phyloP scores from a whole-genome alignment of 2,329 filamentous ascomycete genomes.

The Aspergillus floridensis region DNA sequence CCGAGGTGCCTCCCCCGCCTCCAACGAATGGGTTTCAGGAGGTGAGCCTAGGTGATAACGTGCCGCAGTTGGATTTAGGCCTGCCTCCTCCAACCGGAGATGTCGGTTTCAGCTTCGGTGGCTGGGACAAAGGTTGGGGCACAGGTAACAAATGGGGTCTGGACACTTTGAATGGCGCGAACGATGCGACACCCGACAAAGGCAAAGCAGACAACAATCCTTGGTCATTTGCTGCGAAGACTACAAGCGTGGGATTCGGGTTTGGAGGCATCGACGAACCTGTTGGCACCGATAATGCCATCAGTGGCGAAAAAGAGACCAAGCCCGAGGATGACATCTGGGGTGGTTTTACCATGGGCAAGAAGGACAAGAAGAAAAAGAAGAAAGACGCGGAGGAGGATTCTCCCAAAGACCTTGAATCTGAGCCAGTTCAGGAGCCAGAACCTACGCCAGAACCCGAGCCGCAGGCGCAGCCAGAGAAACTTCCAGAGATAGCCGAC shows the following conservation, averaged over 20 bases:
- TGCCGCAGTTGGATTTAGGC: conserved; percentile 57
- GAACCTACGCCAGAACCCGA: conserved; percentile 11
- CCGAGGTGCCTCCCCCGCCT: conserved; percentile 35
- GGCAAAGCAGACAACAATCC: conserved; percentile 38
- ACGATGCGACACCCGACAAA: conserved; percentile 28
- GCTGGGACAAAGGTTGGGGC: conserved; percentile 61
- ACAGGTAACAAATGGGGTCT: conserved; percentile 51
- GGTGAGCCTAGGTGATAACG: conserved; percentile 62
- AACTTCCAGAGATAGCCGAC: conserved; percentile 14
- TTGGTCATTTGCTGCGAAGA: conserved; percentile 39
- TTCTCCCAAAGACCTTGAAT: conserved; percentile 19
- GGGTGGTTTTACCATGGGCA: conserved; percentile 38
- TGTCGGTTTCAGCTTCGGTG: conserved; percentile 48
- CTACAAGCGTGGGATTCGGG: conserved; percentile 39
- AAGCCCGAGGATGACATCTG: conserved; percentile 40
- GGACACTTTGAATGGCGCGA: conserved; percentile 34
- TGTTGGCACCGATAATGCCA: conserved; percentile 37
- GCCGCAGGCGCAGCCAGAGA: conserved; percentile 9
- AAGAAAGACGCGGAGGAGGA: conserved; percentile 28
- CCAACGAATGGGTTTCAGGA: conserved; percentile 61
- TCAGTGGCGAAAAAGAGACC: conserved; percentile 40
- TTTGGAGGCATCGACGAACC: conserved; percentile 39
- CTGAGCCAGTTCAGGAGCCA: conserved; percentile 22
- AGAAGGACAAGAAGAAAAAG: conserved; percentile 49
- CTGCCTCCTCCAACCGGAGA: conserved; percentile 50